Evolutionary conservation across 2,329 filamentous ascomycete species (phyloP).

Genomic region (Triangularia setosa): DNA sequence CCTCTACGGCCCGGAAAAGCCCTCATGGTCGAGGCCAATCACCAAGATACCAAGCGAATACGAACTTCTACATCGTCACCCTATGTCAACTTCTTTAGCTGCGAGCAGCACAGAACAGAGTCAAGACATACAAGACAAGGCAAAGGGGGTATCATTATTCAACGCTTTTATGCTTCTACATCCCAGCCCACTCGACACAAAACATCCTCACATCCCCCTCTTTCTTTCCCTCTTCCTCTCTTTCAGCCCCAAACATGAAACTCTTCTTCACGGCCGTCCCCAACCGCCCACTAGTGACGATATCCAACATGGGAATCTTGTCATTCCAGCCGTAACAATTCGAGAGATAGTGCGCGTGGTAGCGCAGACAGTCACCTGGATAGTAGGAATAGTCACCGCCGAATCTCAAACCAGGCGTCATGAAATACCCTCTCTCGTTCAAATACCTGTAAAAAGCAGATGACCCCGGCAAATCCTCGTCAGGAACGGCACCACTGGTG

Average conservation of each 20-base stretch:
- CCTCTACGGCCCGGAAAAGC: no score
- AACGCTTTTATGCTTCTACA: slow-evolving; percentile 48
- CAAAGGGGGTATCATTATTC: slow-evolving; percentile 19
- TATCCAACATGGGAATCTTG: slow-evolving; percentile 75
- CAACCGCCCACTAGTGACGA: slow-evolving; percentile 80
- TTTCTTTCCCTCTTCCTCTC: slow-evolving; percentile 29
- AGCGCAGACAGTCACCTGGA: slow-evolving; percentile 92
- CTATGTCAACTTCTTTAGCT: no score
- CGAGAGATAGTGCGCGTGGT: slow-evolving; percentile 89
- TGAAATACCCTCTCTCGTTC: slow-evolving; percentile 75
- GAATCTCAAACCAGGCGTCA: slow-evolving; percentile 89
- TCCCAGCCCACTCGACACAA: slow-evolving; percentile 89
- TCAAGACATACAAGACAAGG: not conserved
- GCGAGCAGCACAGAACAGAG: no score
- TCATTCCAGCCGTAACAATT: slow-evolving; percentile 85
- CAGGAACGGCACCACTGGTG: slow-evolving; percentile 8
- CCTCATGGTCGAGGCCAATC: no score
- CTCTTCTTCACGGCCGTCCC: slow-evolving; percentile 97
- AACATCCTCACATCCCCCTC: slow-evolving; percentile 62
- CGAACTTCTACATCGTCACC: no score
- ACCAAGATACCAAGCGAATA: no score
- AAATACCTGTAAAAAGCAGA: slow-evolving; percentile 79
- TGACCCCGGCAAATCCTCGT: slow-evolving; percentile 42
- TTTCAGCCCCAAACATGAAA: slow-evolving; percentile 76
- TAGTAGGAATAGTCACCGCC: slow-evolving; percentile 94